A percentile compares a stretch with the other conserved stretches of the same genome.
Conservation (phyloP, 768 basidiomycete species). For the Mycena filopes region DNA sequence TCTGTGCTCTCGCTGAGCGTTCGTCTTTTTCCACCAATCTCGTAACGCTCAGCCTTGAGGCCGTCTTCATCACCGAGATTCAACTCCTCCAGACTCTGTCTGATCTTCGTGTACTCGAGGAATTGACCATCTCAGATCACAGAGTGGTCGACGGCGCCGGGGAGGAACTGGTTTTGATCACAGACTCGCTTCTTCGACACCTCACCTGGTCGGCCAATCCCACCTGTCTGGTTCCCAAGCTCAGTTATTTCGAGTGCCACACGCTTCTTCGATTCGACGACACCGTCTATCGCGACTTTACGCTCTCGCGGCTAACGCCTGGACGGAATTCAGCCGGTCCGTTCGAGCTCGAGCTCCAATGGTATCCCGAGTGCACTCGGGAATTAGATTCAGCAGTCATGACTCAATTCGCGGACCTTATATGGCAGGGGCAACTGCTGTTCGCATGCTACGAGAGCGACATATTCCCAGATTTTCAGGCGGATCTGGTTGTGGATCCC, state of each 20-base stretch:
- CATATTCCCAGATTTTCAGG: too few species aligned
- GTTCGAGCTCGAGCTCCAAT: slow-evolving; percentile 1
- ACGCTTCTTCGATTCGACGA: slow-evolving; percentile 15
- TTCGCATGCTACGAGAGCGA: too few species aligned
- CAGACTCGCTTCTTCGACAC: slow-evolving; percentile 8
- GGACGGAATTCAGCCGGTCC: slow-evolving; percentile 7
- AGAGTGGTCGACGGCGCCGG: background rate
- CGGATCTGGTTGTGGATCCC: too few species aligned
- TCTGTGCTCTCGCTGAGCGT: slow-evolving; percentile 5
- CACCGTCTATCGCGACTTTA: slow-evolving; percentile 9
- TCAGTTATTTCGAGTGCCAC: background rate
- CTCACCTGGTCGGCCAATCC: slow-evolving; percentile 14
- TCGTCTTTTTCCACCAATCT: slow-evolving; percentile 9
- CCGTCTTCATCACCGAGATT: slow-evolving; percentile 4
- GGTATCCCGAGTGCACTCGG: background rate
- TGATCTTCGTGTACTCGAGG: background rate
- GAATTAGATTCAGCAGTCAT: background rate
- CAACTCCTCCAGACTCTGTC: slow-evolving; percentile 14
- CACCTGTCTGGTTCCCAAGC: slow-evolving; percentile 14
- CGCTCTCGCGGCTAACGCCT: slow-evolving; percentile 9
- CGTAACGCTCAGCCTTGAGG: background rate
- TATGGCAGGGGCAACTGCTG: background rate
- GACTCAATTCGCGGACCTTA: slow-evolving; percentile 7
- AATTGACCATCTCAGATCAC: slow-evolving; percentile 8
- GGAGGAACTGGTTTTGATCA: background rate